phyloP scores from a whole-genome alignment of 2,329 filamentous ascomycete genomes.

The Cytospora chrysosperma region DNA sequence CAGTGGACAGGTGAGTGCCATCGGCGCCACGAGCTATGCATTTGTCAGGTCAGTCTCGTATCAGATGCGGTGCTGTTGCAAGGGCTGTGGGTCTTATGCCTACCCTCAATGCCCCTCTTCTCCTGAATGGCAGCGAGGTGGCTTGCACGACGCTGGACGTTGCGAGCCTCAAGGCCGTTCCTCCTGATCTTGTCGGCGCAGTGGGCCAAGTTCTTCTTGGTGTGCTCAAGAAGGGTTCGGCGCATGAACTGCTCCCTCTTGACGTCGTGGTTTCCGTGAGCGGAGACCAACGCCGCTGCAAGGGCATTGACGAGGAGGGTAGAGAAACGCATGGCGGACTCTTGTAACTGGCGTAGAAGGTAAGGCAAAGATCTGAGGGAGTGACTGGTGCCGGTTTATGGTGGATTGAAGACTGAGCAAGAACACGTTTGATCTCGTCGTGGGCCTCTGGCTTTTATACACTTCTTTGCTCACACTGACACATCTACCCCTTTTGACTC shows the following conservation, averaged over 20 bases:
- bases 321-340: conserved; percentile 30
- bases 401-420: neutral
- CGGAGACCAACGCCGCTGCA: conserved; percentile 28
- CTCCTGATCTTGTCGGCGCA: conserved; percentile 41
- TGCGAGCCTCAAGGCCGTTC: conserved; percentile 37
- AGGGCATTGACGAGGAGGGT: conserved; percentile 28
- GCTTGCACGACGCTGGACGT: conserved; percentile 38
- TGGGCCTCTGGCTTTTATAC: conserved; percentile 3
- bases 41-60: conserved; percentile 26
- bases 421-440: neutral
- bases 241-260: conserved; percentile 42
- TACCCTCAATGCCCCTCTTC: conserved; percentile 31
- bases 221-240: conserved; percentile 36
- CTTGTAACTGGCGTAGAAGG: neutral
- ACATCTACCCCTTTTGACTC: neutral
- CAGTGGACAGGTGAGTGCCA: conserved; percentile 40
- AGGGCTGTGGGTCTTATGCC: neutral
- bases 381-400: conserved; percentile 4
- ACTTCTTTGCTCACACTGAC: neutral
- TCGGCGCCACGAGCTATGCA: conserved; percentile 35
- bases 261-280: conserved; percentile 44
- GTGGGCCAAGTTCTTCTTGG: conserved; percentile 36
- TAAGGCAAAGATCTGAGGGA: neutral
- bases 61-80: neutral
- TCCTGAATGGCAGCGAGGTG: conserved; percentile 35